Base-by-base conservation (phyloP, 2,329 filamentous ascomycete species). In the Domatiomyces catenatus region DNA sequence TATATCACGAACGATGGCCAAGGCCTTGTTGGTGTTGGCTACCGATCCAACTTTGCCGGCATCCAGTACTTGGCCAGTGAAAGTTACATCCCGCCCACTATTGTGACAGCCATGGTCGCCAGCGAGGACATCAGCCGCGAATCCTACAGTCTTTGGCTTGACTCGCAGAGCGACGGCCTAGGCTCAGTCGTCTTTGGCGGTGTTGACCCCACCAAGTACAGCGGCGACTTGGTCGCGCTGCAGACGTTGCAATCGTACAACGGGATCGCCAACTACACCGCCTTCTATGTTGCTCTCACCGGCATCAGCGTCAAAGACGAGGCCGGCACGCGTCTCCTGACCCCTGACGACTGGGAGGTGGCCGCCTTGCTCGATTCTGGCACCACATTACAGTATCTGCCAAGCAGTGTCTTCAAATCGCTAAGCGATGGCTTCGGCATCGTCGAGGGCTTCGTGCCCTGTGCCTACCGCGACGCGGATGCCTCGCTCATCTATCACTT, bases 291-390 rank as follows among this genome's bases (percentile, higher is more conserved):
- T 62, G 73, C 53, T 12, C 54, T 58, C 39, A 62, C 62, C 44
- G 57, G 57, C 8, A 58, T 77, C 48, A 71, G 70, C 2, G 56
- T 76, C 52, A 75, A 72, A 5, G 50, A 52, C 46, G 44, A 46
- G 28, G 44, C 22, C 4, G 51, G 49, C 18, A 56, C 44, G 63
- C 65, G 58, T 8, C 60, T 60, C 19, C 66, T 67, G 46, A 72
- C 71, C 53, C 67, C 65, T 17, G 66, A 71, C 5, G 50, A 47
- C 15, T 55, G 63, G n/a, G 61, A 76, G 5, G 67, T 81, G 2
- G 67, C 76, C 3, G 82, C 80, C 1, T 72, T 87, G 2, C 74
- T 89, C 28, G 84, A 89, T 65, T 85, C 82, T 1, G 84, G 84
- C 44, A 84, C 80, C 12, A 84, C 80, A 2, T 69, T 85, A 52